Evolutionary conservation across 306 rosid species (phyloP).

Genomic region (Phaseolus lunatus): DNA sequence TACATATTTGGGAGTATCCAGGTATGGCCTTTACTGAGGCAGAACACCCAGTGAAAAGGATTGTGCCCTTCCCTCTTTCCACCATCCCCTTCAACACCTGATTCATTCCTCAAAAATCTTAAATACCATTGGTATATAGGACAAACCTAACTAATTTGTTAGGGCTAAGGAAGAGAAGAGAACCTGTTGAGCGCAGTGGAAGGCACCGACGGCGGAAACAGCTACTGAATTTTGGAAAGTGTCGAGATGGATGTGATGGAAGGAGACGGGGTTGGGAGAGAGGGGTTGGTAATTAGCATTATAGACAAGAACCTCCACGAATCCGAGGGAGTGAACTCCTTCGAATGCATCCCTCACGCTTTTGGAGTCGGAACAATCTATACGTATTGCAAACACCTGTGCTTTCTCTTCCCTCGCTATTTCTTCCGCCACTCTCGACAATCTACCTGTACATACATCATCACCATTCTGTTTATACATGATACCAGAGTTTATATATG

Average conservation of each 20-base stretch:
- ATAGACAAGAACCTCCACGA: neutral
- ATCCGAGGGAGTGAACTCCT: conserved; percentile 1
- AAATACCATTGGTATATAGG: no score
- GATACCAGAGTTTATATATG: no score
- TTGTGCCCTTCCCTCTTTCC: conserved; percentile 8
- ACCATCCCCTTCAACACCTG: conserved; percentile 21
- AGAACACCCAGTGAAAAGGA: conserved; percentile 7
- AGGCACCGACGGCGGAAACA: conserved; percentile 8
- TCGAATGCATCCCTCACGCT: conserved; percentile 10
- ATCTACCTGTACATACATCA: neutral
- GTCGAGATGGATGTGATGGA: neutral
- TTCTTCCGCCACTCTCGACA: neutral
- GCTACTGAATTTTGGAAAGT: neutral
- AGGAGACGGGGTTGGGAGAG: neutral
- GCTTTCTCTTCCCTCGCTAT: conserved; percentile 7
- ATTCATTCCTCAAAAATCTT: neutral
- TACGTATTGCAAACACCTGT: conserved; percentile 9
- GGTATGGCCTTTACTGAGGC: neutral
- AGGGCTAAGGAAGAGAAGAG: neutral
- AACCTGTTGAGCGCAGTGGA: conserved; percentile 15
- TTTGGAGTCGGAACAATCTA: neutral
- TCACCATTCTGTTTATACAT: neutral
- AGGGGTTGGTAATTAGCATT: neutral
- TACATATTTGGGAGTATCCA: conserved; percentile 10
- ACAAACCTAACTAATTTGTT: no score